Percentiles rank a stretch among this genome's conserved stretches.
These are phyloP conservation scores for Cercospora sp. DNA, from an alignment of 2,329 filamentous ascomycete species.

Conservation along the genomic window DNA sequence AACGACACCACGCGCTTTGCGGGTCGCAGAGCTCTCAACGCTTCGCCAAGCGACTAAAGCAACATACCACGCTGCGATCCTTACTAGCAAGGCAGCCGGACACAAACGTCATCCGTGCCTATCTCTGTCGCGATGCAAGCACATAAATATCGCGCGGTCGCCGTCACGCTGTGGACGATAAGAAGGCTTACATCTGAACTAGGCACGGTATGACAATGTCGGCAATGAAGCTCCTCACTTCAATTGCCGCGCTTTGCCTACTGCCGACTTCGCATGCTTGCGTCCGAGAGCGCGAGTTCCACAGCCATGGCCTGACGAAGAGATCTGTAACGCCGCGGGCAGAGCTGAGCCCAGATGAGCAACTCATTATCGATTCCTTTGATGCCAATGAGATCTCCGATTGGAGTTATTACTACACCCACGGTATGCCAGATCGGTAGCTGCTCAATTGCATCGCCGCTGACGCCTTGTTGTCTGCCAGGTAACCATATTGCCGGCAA, in stretches of 20 bases:
- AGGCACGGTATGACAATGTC: neutral
- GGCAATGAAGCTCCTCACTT: neutral
- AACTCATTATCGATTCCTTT: slow-evolving; percentile 44
- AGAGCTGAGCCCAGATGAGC: slow-evolving; percentile 40
- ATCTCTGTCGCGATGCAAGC: neutral
- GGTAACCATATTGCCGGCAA: slow-evolving; percentile 46
- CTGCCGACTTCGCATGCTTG: neutral
- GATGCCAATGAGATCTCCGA: slow-evolving; percentile 42
- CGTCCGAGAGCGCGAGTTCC: slow-evolving; percentile 3
- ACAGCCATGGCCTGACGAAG: neutral
- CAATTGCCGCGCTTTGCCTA: neutral
- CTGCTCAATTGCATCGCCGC: neutral
- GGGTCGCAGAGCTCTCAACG: neutral
- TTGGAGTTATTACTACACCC: slow-evolving; percentile 44
- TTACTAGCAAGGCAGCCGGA: neutral
- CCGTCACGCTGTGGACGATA: neutral
- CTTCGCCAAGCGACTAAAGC: slow-evolving; percentile 5
- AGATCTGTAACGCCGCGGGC: slow-evolving; percentile 16
- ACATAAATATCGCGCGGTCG: neutral
- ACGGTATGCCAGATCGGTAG: slow-evolving; percentile 29
- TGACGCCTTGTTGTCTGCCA: neutral
- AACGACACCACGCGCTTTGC: neutral
- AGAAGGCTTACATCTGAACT: neutral
- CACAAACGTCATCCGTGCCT: neutral
- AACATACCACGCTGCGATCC: slow-evolving; percentile 1